Evolutionary conservation across 306 rosid species (phyloP).

Genomic region (Acacia melanoxylon): DNA sequence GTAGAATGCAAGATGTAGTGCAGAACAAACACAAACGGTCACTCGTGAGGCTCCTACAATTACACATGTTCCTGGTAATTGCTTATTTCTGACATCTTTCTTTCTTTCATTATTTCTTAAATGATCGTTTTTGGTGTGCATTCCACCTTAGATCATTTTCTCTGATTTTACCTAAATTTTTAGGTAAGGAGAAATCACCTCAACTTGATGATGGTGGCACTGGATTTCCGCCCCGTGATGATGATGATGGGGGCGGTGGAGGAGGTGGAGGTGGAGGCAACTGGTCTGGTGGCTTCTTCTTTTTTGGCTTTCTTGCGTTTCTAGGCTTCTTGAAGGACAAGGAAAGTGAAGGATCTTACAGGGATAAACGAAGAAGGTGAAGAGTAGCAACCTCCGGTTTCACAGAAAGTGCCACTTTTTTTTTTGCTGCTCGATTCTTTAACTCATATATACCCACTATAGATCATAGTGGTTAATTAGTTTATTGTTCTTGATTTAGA

Average conservation of each 20-base stretch:
- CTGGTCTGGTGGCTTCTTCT: slow-evolving; percentile 95
- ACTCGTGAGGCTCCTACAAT: slow-evolving; percentile 91
- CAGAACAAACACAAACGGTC: slow-evolving; percentile 93
- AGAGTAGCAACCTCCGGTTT: background rate
- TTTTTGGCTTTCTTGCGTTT: slow-evolving; percentile 94
- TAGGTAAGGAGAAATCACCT: slow-evolving; percentile 95
- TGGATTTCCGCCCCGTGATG: slow-evolving; percentile 92
- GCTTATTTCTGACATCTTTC: background rate
- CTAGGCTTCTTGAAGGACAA: slow-evolving; percentile 86
- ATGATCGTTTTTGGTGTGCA: background rate
- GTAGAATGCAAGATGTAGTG: slow-evolving; percentile 82
- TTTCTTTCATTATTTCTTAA: background rate
- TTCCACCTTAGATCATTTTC: background rate
- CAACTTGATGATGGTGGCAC: slow-evolving; percentile 76
- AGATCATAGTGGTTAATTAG: slow-evolving; percentile 28
- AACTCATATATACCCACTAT: slow-evolving; percentile 2
- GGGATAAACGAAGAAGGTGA: slow-evolving; percentile 66
- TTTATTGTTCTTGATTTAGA: slow-evolving; percentile 38
- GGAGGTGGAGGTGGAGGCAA: slow-evolving; percentile 99
- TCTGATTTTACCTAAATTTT: slow-evolving; percentile 29
- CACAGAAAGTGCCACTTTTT: background rate
- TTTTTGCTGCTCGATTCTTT: slow-evolving; percentile 31
- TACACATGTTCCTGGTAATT: slow-evolving; percentile 86
- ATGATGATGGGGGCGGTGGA: slow-evolving; percentile 86
- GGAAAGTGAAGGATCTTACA: slow-evolving; percentile 71